These are phyloP conservation scores for Rhododendron mucronatum DNA, from an alignment of 148 eudicot genomes.

Conservation along the genomic window DNA sequence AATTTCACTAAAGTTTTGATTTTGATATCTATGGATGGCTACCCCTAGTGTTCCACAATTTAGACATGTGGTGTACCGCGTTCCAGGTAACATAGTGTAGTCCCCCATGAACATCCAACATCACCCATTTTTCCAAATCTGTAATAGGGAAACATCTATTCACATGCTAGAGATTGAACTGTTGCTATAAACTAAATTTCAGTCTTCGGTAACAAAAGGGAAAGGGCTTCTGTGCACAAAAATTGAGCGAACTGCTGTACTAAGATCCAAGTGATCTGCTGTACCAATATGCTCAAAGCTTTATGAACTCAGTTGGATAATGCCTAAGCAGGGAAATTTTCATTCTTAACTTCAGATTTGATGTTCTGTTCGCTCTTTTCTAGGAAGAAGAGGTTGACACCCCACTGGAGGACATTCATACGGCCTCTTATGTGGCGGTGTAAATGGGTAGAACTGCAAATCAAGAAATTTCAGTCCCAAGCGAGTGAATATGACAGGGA, in stretches of 20 bases:
- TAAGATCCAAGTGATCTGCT: not conserved
- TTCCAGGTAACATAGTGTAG: too few species aligned
- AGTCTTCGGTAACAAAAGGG: not conserved
- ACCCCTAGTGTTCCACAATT: not conserved
- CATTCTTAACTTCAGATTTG: not conserved
- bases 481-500: slow-evolving; percentile 47
- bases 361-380: not conserved
- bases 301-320: not conserved
- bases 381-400: slow-evolving; percentile 65
- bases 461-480: slow-evolving; percentile 42
- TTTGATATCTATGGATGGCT: not conserved
- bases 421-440: slow-evolving; percentile 74
- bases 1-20: not conserved
- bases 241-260: not conserved
- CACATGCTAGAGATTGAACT: not conserved
- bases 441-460: slow-evolving; percentile 72
- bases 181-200: not conserved
- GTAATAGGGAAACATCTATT: not conserved
- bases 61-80: not conserved
- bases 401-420: slow-evolving; percentile 65
- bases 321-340: not conserved
- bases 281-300: not conserved
- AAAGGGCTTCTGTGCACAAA: not conserved
- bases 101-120: not conserved
- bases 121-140: not conserved